Evolutionary conservation across 2,329 filamentous ascomycete genomes (phyloP).

Genomic region (Furcasterigmium sp.): DNA sequence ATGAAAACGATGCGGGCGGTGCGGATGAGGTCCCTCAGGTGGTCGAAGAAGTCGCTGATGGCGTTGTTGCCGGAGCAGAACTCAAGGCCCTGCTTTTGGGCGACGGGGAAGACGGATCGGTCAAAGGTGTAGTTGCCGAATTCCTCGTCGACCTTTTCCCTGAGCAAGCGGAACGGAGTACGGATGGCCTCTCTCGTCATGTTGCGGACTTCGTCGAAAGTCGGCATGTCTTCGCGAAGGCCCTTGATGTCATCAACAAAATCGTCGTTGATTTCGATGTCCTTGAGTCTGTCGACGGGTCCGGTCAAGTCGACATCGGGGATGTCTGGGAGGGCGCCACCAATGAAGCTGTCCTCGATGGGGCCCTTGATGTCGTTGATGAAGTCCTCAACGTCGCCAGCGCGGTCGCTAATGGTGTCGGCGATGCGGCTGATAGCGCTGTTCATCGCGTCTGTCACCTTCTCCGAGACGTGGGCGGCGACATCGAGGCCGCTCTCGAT

Average conservation of each 20-base stretch:
- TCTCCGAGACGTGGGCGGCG: slow-evolving; percentile 47
- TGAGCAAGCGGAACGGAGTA: slow-evolving; percentile 77
- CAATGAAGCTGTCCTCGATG: slow-evolving; percentile 41
- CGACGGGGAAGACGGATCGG: slow-evolving; percentile 71
- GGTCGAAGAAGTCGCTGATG: slow-evolving; percentile 78
- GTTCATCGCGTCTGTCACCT: slow-evolving; percentile 45
- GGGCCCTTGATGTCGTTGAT: slow-evolving; percentile 43
- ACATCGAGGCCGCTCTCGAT: slow-evolving; percentile 74
- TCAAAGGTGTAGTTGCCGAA: slow-evolving; percentile 75
- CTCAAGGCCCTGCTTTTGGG: slow-evolving; percentile 72
- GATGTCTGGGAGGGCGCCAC: slow-evolving; percentile 38
- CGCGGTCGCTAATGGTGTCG: slow-evolving; percentile 51
- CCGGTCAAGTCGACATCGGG: slow-evolving; percentile 59
- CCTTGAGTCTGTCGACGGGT: slow-evolving; percentile 60
- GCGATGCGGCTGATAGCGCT: slow-evolving; percentile 51
- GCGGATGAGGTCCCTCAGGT: slow-evolving; percentile 60
- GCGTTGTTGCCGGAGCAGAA: slow-evolving; percentile 86
- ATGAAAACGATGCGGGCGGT: slow-evolving; percentile 71
- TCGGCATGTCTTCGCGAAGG: slow-evolving; percentile 75
- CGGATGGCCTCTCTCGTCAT: slow-evolving; percentile 70
- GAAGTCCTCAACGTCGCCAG: slow-evolving; percentile 40
- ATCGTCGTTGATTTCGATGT: slow-evolving; percentile 62
- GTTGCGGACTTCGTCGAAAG: slow-evolving; percentile 78
- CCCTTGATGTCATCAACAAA: slow-evolving; percentile 65
- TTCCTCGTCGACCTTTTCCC: slow-evolving; percentile 63